Evolutionary conservation across 2,329 filamentous ascomycete genomes (phyloP).

Genomic region (Keithomyces neogunnii): DNA sequence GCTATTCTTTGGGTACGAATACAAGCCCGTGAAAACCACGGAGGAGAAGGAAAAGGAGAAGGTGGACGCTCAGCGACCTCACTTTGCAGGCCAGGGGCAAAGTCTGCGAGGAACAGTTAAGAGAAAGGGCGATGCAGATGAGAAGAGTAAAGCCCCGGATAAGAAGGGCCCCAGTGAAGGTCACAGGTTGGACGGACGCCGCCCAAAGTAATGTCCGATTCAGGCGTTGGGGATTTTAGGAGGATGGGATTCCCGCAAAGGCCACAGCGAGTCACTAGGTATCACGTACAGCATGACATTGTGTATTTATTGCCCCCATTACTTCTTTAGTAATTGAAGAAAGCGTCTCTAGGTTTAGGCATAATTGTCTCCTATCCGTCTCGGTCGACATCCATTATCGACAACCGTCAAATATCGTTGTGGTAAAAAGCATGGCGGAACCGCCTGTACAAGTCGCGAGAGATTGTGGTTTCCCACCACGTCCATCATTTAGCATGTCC

Average conservation of each 20-base stretch:
- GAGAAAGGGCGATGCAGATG: slow-evolving; percentile 53
- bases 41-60: slow-evolving; percentile 61
- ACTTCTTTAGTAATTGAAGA: no score
- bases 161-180: slow-evolving; percentile 38
- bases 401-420: no score
- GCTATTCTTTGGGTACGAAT: slow-evolving; percentile 92
- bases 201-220: slow-evolving; percentile 13
- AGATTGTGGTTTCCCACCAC: no score
- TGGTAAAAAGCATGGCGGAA: no score
- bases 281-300: neutral
- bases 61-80: slow-evolving; percentile 56
- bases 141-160: slow-evolving; percentile 36
- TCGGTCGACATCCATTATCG: no score
- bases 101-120: slow-evolving; percentile 63
- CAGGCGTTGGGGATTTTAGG: slow-evolving; percentile 15
- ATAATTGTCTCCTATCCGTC: no score
- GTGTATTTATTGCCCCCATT: neutral
- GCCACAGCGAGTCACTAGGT: neutral
- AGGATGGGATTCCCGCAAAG: neutral
- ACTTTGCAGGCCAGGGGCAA: slow-evolving; percentile 78
- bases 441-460: no score
- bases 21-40: slow-evolving; percentile 78
- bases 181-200: slow-evolving; percentile 35
- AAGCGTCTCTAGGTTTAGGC: no score
- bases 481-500: no score